Conservation (phyloP, 2,329 filamentous ascomycete species). For the Amauroascus verrucosus region DNA sequence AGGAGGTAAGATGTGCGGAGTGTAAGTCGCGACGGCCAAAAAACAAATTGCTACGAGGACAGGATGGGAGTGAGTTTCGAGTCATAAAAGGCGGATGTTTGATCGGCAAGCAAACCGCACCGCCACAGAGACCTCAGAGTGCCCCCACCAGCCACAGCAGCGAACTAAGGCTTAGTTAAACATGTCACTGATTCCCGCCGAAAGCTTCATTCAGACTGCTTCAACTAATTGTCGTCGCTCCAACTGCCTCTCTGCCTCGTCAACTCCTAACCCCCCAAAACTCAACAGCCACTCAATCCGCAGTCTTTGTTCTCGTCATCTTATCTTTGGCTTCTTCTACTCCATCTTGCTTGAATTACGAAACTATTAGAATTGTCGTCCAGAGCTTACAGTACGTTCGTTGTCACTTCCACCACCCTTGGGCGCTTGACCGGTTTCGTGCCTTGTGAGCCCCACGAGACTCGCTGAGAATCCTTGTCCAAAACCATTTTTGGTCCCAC, state of each 20-base stretch:
- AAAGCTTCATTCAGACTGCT: conserved; percentile 1
- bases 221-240: background rate
- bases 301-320: background rate
- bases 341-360: background rate
- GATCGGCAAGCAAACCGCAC: conserved; percentile 7
- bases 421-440: conserved; percentile 8
- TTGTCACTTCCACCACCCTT: background rate
- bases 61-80: background rate
- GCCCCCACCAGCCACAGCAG: conserved; percentile 10
- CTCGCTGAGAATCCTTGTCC: conserved; percentile 11
- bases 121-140: conserved; percentile 2
- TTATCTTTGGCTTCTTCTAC: background rate
- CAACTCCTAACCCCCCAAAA: background rate
- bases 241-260: background rate
- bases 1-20: background rate
- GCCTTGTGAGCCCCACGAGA: conserved; percentile 12
- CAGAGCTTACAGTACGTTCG: background rate
- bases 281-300: background rate
- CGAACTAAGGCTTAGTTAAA: background rate
- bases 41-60: background rate
- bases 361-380: background rate
- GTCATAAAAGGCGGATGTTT: conserved; percentile 8
- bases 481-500: conserved; percentile 5
- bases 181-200: background rate
- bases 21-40: background rate